phyloP scores from a whole-genome alignment of 257 asterid genomes.

The Avicennia marina region DNA sequence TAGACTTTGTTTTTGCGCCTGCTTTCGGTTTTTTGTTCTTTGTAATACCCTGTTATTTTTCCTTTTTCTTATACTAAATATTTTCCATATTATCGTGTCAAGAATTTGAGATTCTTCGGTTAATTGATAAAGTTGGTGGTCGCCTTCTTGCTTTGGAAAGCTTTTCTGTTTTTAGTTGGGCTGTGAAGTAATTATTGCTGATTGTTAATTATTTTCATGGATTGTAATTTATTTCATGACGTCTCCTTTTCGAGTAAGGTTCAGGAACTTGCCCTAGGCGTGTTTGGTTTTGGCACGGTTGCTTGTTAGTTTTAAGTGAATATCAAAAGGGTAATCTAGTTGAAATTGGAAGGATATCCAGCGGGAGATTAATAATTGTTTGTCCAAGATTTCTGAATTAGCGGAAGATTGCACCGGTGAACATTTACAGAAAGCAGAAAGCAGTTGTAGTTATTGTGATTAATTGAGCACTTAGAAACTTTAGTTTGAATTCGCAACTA shows the following conservation, averaged over 20 bases:
- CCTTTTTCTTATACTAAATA: not conserved
- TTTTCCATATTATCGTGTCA: slow-evolving; percentile 4
- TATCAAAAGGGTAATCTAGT: not conserved
- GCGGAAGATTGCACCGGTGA: not conserved
- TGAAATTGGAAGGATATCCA: not conserved
- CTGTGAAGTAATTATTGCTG: not conserved
- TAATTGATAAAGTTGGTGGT: not conserved
- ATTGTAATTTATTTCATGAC: slow-evolving; percentile 5
- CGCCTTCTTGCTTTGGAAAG: not conserved
- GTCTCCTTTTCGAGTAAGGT: not conserved
- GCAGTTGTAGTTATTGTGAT: too few species aligned
- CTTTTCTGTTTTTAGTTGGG: not conserved
- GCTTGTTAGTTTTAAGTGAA: not conserved
- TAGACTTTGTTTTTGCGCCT: not conserved
- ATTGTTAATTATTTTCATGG: not conserved
- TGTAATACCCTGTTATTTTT: not conserved
- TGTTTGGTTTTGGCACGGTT: not conserved
- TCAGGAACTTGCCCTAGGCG: not conserved
- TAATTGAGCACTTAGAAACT: too few species aligned
- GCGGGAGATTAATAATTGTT: not conserved
- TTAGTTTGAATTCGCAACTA: too few species aligned
- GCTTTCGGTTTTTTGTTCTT: not conserved
- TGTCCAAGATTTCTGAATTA: slow-evolving; percentile 8
- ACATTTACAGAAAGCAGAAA: too few species aligned
- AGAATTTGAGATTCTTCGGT: slow-evolving; percentile 1